phyloP scores from a whole-genome alignment of 768 basidiomycete species.

The Serendipita sp. region DNA sequence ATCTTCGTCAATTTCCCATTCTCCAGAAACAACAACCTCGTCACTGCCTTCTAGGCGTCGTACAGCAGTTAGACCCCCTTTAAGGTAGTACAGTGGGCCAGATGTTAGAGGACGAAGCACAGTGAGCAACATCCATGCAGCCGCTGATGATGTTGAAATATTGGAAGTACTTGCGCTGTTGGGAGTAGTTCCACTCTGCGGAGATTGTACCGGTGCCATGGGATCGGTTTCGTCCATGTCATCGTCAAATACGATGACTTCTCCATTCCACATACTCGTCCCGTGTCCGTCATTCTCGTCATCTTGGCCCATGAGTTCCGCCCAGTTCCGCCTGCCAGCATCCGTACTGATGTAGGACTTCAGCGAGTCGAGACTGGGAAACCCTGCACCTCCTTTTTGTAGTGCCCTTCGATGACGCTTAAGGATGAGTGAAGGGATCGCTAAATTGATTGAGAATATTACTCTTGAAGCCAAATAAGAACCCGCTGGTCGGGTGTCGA shows the following conservation, averaged over 20 bases:
- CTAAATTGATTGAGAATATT: conserved; percentile 58
- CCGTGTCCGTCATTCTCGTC: conserved; percentile 17
- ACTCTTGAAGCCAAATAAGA: conserved; percentile 51
- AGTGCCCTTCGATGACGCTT: conserved; percentile 59
- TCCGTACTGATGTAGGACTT: conserved; percentile 74
- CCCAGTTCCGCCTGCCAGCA: conserved; percentile 55
- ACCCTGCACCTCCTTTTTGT: conserved; percentile 29
- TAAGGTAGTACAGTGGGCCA: conserved; percentile 29
- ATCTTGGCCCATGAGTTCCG: conserved; percentile 27
- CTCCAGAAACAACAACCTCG: conserved; percentile 32
- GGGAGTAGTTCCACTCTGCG: background rate
- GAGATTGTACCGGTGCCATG: background rate
- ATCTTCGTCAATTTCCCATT: conserved; percentile 8
- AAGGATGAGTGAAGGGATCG: conserved; percentile 79
- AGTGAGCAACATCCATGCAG: conserved; percentile 55
- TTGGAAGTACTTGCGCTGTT: background rate
- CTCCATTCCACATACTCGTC: conserved; percentile 43
- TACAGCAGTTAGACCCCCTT: conserved; percentile 52
- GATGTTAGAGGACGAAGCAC: conserved; percentile 44
- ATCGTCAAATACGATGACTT: conserved; percentile 61
- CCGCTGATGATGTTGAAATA: conserved; percentile 29
- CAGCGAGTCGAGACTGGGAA: conserved; percentile 49
- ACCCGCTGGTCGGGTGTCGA: conserved; percentile 65
- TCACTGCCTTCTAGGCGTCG: conserved; percentile 40
- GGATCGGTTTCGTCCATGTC: conserved; percentile 54